Evolutionary conservation across 2,329 filamentous ascomycete genomes (phyloP), one percentile per base, ranked within the genome.

Genomic region (Lojkania enalia): DNA sequence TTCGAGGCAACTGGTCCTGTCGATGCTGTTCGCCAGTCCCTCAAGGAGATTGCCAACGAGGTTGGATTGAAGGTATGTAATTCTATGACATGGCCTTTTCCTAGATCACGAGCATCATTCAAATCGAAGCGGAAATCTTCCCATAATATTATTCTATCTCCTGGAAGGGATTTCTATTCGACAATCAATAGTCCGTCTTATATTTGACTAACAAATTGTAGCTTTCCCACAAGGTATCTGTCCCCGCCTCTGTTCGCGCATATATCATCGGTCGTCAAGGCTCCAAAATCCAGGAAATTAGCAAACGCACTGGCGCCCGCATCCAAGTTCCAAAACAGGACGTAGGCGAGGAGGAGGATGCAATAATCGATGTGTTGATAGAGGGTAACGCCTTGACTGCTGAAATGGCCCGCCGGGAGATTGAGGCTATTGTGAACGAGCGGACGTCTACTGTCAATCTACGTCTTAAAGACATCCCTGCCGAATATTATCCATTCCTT

Each of bases 401-500:
- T 39, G 87, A 88, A 54, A 83, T 90, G 70, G 94, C 94, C 44
- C 84, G 84, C 49, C 84, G 88, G 45, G 86, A 89, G 58, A 94
- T 99, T 60, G 79, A 89, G 61, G 86, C 86, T 61, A 96, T 97
- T 66, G 90, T 89, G 44, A 87, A 86, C 59, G 90, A 96, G 71
- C 85, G 90, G 51, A 85, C 88, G 41, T 86, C 89, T 43, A 92
- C 86, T 57, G 82, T 91, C 63, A 94, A 83, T 72, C 80, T 90
- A 45, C 89, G 88, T 59, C 73, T 99, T 54, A 89, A 86, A 70
- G 84, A 85, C 37, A 86, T 99, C 48, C 91, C 94, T 5, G 82
- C 90, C 19, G 90, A 96, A 67, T 95, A 94, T 71, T 99, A 94
- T 72, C 92, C 92, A 40, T 99, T 99, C 76, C 86, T 99, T 69